Percentiles rank a stretch among this genome's conserved stretches.
Evolutionary conservation across 345 rosid species (phyloP).

Genomic region (Eucalyptus shirleyi): DNA sequence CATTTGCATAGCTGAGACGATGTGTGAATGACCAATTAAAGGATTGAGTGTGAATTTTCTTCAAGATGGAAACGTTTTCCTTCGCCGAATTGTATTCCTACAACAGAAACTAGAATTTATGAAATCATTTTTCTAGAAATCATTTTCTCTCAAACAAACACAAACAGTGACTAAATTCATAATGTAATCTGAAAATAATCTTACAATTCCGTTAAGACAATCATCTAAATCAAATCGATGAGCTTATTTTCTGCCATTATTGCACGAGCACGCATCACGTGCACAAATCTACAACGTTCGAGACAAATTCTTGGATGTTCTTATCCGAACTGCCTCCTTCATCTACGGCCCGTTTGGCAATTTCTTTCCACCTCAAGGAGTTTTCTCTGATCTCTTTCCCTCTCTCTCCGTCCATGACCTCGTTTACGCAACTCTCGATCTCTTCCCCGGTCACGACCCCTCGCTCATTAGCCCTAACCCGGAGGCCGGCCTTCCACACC

Average conservation of each 20-base stretch:
- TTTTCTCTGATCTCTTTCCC: slow-evolving; percentile 18
- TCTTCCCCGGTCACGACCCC: slow-evolving; percentile 28
- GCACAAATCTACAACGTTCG: neutral
- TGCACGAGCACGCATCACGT: neutral
- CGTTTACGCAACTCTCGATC: slow-evolving; percentile 24
- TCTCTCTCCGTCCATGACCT: slow-evolving; percentile 39
- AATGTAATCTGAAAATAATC: neutral
- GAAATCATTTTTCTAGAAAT: neutral
- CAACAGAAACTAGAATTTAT: neutral
- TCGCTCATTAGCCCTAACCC: slow-evolving; percentile 13
- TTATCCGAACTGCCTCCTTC: slow-evolving; percentile 47
- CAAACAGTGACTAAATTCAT: neutral
- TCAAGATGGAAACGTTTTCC: neutral
- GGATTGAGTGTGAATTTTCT: neutral
- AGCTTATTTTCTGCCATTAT: neutral
- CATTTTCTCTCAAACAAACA: neutral
- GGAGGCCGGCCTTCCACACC: slow-evolving; percentile 45
- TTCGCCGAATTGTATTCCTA: neutral
- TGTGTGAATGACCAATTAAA: neutral
- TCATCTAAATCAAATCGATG: neutral
- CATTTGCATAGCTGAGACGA: neutral
- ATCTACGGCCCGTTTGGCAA: slow-evolving; percentile 23
- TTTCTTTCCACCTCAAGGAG: slow-evolving; percentile 32
- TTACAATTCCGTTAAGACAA: neutral
- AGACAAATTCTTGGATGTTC: slow-evolving; percentile 24